Conservation (phyloP, 495 filamentous ascomycete genomes). For the Neurospora discreta region DNA sequence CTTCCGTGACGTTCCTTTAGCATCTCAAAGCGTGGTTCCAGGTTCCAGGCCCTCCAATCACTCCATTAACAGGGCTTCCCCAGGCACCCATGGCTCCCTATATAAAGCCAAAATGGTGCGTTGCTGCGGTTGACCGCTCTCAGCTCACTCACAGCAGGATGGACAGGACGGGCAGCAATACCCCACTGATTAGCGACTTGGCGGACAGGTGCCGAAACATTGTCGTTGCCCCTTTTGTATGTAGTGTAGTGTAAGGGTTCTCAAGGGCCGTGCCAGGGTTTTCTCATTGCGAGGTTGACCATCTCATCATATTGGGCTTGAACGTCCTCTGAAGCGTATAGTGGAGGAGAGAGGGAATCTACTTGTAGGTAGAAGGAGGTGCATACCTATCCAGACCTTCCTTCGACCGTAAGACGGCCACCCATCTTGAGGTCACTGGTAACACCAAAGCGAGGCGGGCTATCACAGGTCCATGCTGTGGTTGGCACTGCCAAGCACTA, state of each 20-base stretch:
- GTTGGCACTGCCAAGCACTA: slow-evolving; percentile 10
- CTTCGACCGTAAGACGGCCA: neutral
- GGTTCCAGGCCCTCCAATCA: neutral
- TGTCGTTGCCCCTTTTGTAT: neutral
- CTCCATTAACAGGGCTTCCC: neutral
- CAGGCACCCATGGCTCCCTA: neutral
- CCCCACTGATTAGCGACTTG: slow-evolving; percentile 8
- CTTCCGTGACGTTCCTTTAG: neutral
- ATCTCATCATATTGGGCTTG: neutral
- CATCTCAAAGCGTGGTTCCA: neutral
- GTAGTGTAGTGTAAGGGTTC: neutral
- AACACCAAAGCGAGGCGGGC: neutral
- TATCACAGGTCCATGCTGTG: neutral
- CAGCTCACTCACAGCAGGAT: neutral
- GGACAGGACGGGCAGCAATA: neutral
- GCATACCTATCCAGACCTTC: neutral
- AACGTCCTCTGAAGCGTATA: neutral
- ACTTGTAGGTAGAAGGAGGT: neutral
- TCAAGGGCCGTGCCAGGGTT: neutral
- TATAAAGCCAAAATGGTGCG: neutral
- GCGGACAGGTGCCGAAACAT: neutral
- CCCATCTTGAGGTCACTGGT: neutral
- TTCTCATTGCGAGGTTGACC: neutral
- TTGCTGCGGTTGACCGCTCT: neutral
- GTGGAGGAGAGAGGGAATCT: neutral